Conservation (phyloP, 1,284 basidiomycete genomes). For the Irpex sp. region DNA sequence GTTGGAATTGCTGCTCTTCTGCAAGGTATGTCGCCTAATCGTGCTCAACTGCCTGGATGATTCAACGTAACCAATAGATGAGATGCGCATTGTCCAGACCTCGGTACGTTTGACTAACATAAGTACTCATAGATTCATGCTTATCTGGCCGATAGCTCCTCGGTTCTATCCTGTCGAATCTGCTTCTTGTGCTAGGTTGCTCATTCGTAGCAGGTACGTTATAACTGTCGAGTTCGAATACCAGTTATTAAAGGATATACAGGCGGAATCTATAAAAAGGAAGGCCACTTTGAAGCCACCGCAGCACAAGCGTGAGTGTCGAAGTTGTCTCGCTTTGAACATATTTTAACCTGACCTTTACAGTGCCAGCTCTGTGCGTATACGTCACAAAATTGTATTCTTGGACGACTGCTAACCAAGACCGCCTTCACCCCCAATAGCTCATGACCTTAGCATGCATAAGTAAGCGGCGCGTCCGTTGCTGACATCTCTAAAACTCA, state of each 20-base stretch:
- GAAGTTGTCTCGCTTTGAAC: background rate
- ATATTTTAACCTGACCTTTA: slow-evolving; percentile 2
- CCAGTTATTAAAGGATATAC: slow-evolving; percentile 2
- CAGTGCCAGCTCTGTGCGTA: slow-evolving; percentile 60
- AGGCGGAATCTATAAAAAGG: slow-evolving; percentile 64
- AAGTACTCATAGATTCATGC: background rate
- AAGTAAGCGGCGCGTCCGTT: slow-evolving; percentile 37
- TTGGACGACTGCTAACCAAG: background rate
- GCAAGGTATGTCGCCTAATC: slow-evolving; percentile 50
- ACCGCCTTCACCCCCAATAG: slow-evolving; percentile 29
- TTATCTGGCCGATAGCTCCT: slow-evolving; percentile 51
- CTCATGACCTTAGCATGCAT: slow-evolving; percentile 89
- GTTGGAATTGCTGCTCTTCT: slow-evolving; percentile 83
- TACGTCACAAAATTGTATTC: background rate
- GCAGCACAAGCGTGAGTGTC: slow-evolving; percentile 79
- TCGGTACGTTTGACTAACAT: slow-evolving; percentile 46
- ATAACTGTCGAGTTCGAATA: background rate
- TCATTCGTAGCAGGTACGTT: slow-evolving; percentile 74
- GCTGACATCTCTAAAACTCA: too few relatives aligned
- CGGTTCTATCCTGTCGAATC: slow-evolving; percentile 85
- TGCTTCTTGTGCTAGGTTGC: slow-evolving; percentile 84
- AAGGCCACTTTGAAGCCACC: slow-evolving; percentile 77
- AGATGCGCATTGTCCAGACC: slow-evolving; percentile 85
- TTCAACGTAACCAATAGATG: slow-evolving; percentile 36
- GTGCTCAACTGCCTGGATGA: too few relatives aligned